Evolutionary conservation across 176 grass and related monocot species (phyloP).

Genomic region (Saccharum spontaneum): DNA sequence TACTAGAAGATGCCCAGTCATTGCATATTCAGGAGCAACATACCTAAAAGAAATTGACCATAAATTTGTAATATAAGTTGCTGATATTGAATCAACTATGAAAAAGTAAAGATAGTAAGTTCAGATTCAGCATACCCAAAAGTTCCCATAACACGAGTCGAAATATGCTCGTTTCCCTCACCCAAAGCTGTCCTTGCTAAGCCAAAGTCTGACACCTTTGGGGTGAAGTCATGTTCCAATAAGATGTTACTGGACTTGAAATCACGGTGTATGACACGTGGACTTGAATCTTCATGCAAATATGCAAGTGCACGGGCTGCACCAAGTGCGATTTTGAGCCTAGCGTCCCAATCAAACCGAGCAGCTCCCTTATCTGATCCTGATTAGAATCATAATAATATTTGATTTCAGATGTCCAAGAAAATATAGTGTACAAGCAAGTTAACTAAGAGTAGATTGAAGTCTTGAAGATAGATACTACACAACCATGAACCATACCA

Average conservation of each 20-base stretch:
- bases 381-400: constrained; percentile 39
- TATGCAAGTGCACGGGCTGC: constrained; percentile 87
- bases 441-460: constrained; percentile 13
- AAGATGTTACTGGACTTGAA: constrained; percentile 99
- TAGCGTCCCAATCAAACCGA: constrained; percentile 76
- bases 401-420: not conserved
- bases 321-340: constrained; percentile 93
- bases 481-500: not conserved
- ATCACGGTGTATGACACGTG: constrained; percentile 98
- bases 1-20: constrained; percentile 98
- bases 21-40: constrained; percentile 96
- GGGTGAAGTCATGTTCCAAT: constrained; percentile 83
- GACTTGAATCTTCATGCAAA: constrained; percentile 97
- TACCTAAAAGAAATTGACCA: constrained; percentile 53
- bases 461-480: not conserved
- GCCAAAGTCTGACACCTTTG: constrained; percentile 97
- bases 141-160: constrained; percentile 97
- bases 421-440: constrained; percentile 21
- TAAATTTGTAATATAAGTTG: constrained; percentile 13
- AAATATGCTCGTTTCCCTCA: constrained; percentile 88
- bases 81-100: constrained; percentile 14
- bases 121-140: constrained; percentile 69
- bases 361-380: constrained; percentile 62
- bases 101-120: constrained; percentile 26
- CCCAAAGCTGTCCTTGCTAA: constrained; percentile 74